These are phyloP conservation scores for Aspergillus piperis DNA, from an alignment of 2,329 filamentous ascomycete genomes.

Conservation along the genomic window DNA sequence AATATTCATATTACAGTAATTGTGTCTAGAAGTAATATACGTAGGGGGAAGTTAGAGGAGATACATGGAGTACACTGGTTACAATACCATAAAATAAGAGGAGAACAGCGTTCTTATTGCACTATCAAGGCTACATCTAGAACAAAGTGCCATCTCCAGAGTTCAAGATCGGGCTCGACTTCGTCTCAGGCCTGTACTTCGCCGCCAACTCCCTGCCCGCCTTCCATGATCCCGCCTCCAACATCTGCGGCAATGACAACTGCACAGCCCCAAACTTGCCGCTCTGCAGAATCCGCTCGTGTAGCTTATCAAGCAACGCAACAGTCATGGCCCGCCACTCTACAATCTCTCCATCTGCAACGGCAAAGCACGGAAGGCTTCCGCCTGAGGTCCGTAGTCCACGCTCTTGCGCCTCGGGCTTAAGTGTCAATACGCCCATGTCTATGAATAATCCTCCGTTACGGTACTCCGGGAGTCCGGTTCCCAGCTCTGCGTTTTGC, in stretches of 20 bases:
- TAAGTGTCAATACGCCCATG: slow-evolving; percentile 55
- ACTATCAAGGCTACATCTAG: slow-evolving; percentile 16
- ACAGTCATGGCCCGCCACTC: slow-evolving; percentile 68
- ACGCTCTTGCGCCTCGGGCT: slow-evolving; percentile 45
- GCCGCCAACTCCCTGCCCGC: slow-evolving; percentile 42
- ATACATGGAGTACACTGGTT: too few species aligned
- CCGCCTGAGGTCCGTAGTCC: slow-evolving; percentile 50
- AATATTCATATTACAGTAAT: too few species aligned
- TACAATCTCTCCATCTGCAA: slow-evolving; percentile 62
- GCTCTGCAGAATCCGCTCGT: slow-evolving; percentile 49
- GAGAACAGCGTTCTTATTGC: too few species aligned
- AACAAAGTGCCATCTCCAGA: slow-evolving; percentile 45
- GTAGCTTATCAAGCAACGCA: slow-evolving; percentile 59
- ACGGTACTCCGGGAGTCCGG: slow-evolving; percentile 70
- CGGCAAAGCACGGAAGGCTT: slow-evolving; percentile 53
- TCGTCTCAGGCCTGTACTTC: slow-evolving; percentile 33
- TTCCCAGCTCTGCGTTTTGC: slow-evolving; percentile 58
- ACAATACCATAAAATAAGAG: too few species aligned
- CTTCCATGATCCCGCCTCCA: slow-evolving; percentile 60
- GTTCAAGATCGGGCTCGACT: slow-evolving; percentile 43
- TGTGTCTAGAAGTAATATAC: too few species aligned
- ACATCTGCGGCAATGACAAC: slow-evolving; percentile 53
- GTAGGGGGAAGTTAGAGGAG: too few species aligned
- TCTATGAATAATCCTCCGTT: slow-evolving; percentile 71
- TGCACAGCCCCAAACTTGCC: slow-evolving; percentile 39